A percentile compares a stretch with the other conserved stretches of the same genome.
phyloP scores from a whole-genome alignment of 495 filamentous ascomycete species.

The Aspergillus asperescens region DNA sequence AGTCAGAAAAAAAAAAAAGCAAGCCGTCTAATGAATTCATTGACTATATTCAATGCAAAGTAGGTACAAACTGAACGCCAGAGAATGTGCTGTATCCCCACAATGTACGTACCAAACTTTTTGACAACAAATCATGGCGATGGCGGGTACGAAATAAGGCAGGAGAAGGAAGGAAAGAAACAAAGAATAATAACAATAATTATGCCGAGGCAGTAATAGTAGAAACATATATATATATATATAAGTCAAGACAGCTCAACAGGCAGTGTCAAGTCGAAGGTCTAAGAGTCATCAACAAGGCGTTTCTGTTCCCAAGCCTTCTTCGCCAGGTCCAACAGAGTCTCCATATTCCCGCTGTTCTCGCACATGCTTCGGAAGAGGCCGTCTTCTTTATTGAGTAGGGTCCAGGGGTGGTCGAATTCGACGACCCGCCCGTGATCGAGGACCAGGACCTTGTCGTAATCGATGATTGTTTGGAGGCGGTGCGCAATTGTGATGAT shows the following conservation, averaged over 20 bases:
- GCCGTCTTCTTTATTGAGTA: conserved; percentile 62
- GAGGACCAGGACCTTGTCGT: conserved; percentile 95
- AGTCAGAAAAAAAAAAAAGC: no score
- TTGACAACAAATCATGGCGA: neutral
- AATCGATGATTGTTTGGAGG: conserved; percentile 92
- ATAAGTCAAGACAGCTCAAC: no score
- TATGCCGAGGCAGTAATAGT: neutral
- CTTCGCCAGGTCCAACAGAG: conserved; percentile 67
- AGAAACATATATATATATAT: neutral
- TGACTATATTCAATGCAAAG: neutral
- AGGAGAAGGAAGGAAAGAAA: neutral
- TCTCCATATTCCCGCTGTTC: conserved; percentile 81
- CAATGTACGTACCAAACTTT: neutral
- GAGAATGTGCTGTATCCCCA: neutral
- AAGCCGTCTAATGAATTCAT: neutral
- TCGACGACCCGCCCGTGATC: conserved; percentile 87
- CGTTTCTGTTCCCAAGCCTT: conserved; percentile 57
- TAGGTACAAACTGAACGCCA: neutral
- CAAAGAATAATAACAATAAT: neutral
- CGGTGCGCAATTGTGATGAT: conserved; percentile 98
- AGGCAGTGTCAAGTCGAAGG: no score
- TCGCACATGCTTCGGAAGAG: conserved; percentile 91
- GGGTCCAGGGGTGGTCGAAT: conserved; percentile 78
- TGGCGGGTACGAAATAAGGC: neutral
- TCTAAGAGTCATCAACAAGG: conserved; percentile 46